A percentile compares a stretch with the other conserved stretches of the same genome.
These are phyloP conservation scores for Aspergillus fumigatiaffinis DNA, from an alignment of 2,329 filamentous ascomycete genomes.

Conservation along the genomic window DNA sequence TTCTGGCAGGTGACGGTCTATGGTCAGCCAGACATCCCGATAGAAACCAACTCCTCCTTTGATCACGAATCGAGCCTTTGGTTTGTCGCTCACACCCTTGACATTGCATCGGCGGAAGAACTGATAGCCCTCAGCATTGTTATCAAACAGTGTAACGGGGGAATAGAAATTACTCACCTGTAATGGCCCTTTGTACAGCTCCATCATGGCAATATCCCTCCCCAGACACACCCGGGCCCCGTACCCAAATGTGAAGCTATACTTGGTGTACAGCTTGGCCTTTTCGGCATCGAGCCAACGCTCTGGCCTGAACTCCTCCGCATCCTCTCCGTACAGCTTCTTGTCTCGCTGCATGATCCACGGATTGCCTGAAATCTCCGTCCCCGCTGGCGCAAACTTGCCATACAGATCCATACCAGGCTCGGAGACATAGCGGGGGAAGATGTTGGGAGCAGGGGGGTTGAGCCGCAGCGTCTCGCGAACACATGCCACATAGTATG, in stretches of 20 bases:
- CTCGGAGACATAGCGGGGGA: slow-evolving; percentile 43
- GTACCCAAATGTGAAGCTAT: slow-evolving; percentile 50
- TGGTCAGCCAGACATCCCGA: slow-evolving; percentile 30
- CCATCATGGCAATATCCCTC: slow-evolving; percentile 51
- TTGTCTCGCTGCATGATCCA: slow-evolving; percentile 47
- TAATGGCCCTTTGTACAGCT: slow-evolving; percentile 46
- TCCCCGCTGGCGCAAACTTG: slow-evolving; percentile 38
- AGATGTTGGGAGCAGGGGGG: slow-evolving; percentile 50
- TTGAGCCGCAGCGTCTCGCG: slow-evolving; percentile 50
- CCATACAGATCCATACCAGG: slow-evolving; percentile 38
- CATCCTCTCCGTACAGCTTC: slow-evolving; percentile 39
- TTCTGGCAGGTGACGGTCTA: slow-evolving; percentile 8
- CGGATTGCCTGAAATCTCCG: slow-evolving; percentile 47
- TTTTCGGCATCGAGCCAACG: slow-evolving; percentile 39
- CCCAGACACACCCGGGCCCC: slow-evolving; percentile 49
- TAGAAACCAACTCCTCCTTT: slow-evolving; percentile 34
- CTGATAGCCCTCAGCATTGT: slow-evolving; percentile 12
- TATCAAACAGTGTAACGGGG: background rate
- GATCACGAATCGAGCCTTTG: slow-evolving; percentile 24
- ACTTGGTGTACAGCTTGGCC: slow-evolving; percentile 44
- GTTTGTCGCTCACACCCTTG: slow-evolving; percentile 20
- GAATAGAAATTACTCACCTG: slow-evolving; percentile 19
- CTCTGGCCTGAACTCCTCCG: slow-evolving; percentile 40
- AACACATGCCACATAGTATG: slow-evolving; percentile 50
- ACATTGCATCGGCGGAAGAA: slow-evolving; percentile 30